Conservation (phyloP, 106 monocot species). For the Allium fistulosum region DNA sequence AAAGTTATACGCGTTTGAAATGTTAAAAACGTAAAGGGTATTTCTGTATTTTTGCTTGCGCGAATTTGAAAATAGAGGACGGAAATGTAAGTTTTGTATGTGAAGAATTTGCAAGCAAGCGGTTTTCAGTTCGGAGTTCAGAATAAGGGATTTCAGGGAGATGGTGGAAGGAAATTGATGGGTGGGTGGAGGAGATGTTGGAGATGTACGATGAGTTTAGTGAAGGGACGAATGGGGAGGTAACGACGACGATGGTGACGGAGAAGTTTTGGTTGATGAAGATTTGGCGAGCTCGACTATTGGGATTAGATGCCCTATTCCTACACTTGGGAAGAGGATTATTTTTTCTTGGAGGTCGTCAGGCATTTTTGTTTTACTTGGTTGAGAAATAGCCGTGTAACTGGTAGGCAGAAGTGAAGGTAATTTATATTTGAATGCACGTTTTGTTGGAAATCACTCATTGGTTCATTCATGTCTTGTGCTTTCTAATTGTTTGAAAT, state of each 20-base stretch:
- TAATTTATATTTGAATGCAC: too few relatives aligned
- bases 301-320: conserved; percentile 28
- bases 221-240: conserved; percentile 3
- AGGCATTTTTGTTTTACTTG: not conserved
- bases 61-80: too few relatives aligned
- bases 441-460: too few relatives aligned
- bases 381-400: too few relatives aligned
- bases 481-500: too few relatives aligned
- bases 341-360: not conserved
- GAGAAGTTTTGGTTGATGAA: conserved; percentile 9
- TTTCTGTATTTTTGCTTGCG: too few relatives aligned
- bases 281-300: conserved; percentile 26
- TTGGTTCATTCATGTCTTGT: too few relatives aligned
- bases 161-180: conserved; percentile 16
- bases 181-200: conserved; percentile 6
- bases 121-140: conserved; percentile 2
- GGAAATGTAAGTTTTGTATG: too few relatives aligned
- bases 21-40: too few relatives aligned
- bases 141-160: conserved; percentile 6
- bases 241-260: conserved; percentile 18
- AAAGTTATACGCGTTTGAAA: too few relatives aligned
- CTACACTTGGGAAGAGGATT: conserved; percentile 22
- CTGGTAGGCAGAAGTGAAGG: too few relatives aligned
- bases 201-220: conserved; percentile 8
- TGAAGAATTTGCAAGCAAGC: not conserved